Base-by-base conservation (phyloP, 2,329 filamentous ascomycete genomes). In the Hypoxylon sp. region DNA sequence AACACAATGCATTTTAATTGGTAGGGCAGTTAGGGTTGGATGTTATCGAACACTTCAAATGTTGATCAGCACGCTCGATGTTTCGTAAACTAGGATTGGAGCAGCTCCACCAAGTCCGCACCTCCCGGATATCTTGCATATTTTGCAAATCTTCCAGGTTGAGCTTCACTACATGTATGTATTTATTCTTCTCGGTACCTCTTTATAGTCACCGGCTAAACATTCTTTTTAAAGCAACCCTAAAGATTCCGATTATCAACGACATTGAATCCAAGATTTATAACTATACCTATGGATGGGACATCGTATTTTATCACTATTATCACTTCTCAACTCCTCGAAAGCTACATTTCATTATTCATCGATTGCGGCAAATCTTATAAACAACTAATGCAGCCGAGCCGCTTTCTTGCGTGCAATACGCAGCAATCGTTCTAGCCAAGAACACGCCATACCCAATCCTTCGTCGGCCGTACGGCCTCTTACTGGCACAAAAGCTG, bases 371-470 rank as follows among this genome's bases (percentile, higher is more conserved):
- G 30, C 41, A 58, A 58, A 36, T 9, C 9, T 6, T n/a, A 10
- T 25, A 36, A 5, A 19, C 19, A 25, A 14, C 11, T 41, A 38
- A 41, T 28, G 52, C 21, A 14, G 10, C 19, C 38, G 14, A 30
- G 36, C 36, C 36, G n/a, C 28, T 56, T 17, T 25, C 9, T 56
- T 56, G 28, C 21, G 21, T 49, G 7, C 21, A 17, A 41, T 41
- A 23, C 17, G 30, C 19, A 23, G 19, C 17, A 32, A 17, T 25
- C 19, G 25, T 57, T 21, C 51, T 63, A 30, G n/a, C 32, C 34
- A 45, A 38, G 36, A 58, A 50, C 38, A 38, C 34, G 25, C 48
- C 14, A 59, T 53, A 46, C 41, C 5, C 32, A 19, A 45, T 51
- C 28, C 28, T 48, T 49, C 10, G 23, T 23, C 9, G 6, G 17